phyloP scores from a whole-genome alignment of 257 asterid species.

The Nicotiana otophora region DNA sequence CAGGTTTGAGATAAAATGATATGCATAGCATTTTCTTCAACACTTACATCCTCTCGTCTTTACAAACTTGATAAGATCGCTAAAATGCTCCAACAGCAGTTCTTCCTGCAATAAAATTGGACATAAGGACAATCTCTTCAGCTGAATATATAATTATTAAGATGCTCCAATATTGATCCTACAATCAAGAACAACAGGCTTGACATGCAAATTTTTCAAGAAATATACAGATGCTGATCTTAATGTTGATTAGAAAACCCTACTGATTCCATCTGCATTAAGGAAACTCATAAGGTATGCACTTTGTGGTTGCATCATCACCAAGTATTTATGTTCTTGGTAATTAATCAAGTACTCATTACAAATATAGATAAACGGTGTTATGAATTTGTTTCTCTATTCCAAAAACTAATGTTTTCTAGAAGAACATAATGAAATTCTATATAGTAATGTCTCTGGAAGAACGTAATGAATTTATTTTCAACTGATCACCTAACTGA shows the following conservation, averaged over 20 bases:
- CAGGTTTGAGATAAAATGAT: not conserved
- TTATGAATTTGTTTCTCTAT: not conserved
- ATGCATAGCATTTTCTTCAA: not conserved
- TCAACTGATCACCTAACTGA: not conserved
- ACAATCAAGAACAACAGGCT: conserved; percentile 1
- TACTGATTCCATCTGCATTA: not conserved
- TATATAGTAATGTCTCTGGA: not conserved
- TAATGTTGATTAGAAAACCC: not conserved
- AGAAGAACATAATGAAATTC: no score
- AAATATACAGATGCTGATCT: not conserved
- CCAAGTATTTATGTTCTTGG: not conserved
- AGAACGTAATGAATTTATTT: not conserved
- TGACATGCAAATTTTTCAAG: not conserved
- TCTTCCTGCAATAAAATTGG: conserved; percentile 60
- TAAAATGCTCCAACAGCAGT: conserved; percentile 75
- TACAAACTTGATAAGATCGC: conserved; percentile 78
- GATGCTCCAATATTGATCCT: not conserved
- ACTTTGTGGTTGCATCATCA: not conserved
- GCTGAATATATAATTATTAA: not conserved
- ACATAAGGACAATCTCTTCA: not conserved
- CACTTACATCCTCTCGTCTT: conserved; percentile 80
- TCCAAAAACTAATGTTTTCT: not conserved
- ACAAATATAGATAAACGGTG: not conserved
- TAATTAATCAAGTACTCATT: not conserved
- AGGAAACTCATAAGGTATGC: not conserved